Conservation (phyloP, 495 filamentous ascomycete species). For the Symbiotaphrina buchneri region DNA sequence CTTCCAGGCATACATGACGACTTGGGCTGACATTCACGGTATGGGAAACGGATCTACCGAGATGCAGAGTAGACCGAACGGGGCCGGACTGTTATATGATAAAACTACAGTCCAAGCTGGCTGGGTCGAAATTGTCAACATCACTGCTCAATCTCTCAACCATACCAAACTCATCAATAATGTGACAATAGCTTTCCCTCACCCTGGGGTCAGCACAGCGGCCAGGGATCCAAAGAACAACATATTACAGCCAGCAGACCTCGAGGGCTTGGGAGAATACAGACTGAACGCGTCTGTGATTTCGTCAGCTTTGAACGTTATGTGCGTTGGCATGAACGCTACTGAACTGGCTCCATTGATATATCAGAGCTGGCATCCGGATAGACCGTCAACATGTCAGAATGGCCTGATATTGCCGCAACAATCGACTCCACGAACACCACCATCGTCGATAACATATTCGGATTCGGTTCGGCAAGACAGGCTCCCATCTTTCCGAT, state of each 20-base stretch:
- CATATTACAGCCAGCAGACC: conserved; percentile 42
- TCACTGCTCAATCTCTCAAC: conserved; percentile 19
- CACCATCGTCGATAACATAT: conserved; percentile 45
- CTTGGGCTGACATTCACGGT: conserved; percentile 22
- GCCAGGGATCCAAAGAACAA: conserved; percentile 30
- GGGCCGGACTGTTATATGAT: conserved; percentile 33
- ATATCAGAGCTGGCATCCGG: conserved; percentile 30
- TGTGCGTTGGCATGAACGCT: conserved; percentile 38
- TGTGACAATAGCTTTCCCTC: conserved; percentile 52
- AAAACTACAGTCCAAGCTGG: conserved; percentile 37
- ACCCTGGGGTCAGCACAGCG: conserved; percentile 38
- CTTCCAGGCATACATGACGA: conserved; percentile 19
- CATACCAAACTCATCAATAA: conserved; percentile 38
- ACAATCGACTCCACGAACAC: conserved; percentile 18
- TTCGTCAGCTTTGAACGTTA: conserved; percentile 40
- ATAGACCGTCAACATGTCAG: conserved; percentile 12
- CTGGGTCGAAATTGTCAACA: conserved; percentile 31
- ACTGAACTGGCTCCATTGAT: conserved; percentile 37
- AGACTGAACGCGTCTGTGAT: conserved; percentile 37
- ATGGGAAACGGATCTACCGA: conserved; percentile 16
- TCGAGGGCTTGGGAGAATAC: conserved; percentile 42
- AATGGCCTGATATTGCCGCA: conserved; percentile 10
- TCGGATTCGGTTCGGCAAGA: conserved; percentile 31
- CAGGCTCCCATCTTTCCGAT: conserved; percentile 41
- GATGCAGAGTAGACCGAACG: conserved; percentile 21